phyloP scores from a whole-genome alignment of 108 stramenopile genomes.

The Pseudonitzschia delicatissima region DNA sequence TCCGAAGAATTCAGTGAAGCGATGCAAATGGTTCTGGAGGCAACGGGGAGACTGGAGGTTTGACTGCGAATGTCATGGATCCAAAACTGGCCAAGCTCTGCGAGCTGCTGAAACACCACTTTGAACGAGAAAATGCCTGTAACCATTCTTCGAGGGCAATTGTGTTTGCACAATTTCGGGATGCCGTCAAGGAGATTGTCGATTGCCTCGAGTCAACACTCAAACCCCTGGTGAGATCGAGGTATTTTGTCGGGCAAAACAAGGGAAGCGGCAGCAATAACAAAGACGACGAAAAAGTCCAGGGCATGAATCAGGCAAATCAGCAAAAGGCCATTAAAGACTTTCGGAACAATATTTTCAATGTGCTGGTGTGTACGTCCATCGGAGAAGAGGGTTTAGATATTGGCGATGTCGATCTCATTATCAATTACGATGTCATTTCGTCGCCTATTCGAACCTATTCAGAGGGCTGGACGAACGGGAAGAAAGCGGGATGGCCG shows the following conservation, averaged over 20 bases:
- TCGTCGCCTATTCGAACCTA: constrained; percentile 84
- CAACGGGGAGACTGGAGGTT: constrained; percentile 24
- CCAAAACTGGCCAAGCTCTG: constrained; percentile 79
- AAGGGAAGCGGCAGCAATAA: constrained; percentile 27
- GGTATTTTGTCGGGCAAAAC: constrained; percentile 82
- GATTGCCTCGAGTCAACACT: constrained; percentile 30
- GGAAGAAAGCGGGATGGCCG: constrained; percentile 88
- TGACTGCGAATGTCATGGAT: constrained; percentile 1
- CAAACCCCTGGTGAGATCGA: constrained; percentile 50
- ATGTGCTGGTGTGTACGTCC: constrained; percentile 93
- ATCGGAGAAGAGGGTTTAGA: constrained; percentile 95
- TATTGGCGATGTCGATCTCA: constrained; percentile 96
- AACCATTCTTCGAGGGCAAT: constrained; percentile 70
- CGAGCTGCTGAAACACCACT: constrained; percentile 79
- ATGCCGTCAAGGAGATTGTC: constrained; percentile 76
- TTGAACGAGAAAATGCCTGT: constrained; percentile 50
- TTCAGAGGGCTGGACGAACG: constrained; percentile 90
- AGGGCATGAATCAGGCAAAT: constrained; percentile 83
- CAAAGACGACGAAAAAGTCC: constrained; percentile 12
- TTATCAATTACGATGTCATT: constrained; percentile 87
- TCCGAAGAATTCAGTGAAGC: constrained; percentile 42
- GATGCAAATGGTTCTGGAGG: constrained; percentile 33
- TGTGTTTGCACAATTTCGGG: constrained; percentile 86
- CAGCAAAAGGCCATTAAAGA: constrained; percentile 80
- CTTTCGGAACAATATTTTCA: constrained; percentile 75